Percentiles rank a stretch among this genome's conserved stretches.
Evolutionary conservation across 306 rosid species (phyloP).

Genomic region (Pyrus communis): DNA sequence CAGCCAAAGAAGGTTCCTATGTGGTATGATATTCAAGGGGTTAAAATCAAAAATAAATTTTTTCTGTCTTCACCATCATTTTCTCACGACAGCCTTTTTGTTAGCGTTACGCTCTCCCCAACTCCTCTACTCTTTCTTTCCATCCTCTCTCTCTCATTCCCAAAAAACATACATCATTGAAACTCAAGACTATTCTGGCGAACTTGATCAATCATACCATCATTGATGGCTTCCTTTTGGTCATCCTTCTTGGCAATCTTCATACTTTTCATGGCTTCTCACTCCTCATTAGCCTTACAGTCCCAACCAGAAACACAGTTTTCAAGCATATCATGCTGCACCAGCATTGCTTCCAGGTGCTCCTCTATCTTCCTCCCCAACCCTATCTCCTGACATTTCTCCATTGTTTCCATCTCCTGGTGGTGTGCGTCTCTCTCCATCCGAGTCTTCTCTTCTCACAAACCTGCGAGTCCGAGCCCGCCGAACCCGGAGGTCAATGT

Average conservation of each 20-base stretch:
- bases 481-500: slow-evolving; percentile 33
- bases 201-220: slow-evolving; percentile 9
- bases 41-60: too few relatives aligned
- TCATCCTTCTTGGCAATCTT: slow-evolving; percentile 14
- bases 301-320: not conserved
- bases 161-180: not conserved
- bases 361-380: slow-evolving; percentile 21
- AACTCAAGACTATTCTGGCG: not conserved
- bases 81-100: slow-evolving; percentile 8
- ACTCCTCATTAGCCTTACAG: slow-evolving; percentile 14
- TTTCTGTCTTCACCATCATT: slow-evolving; percentile 22
- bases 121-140: not conserved
- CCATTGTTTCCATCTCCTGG: slow-evolving; percentile 47
- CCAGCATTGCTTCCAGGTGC: slow-evolving; percentile 29
- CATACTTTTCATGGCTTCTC: slow-evolving; percentile 10
- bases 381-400: slow-evolving; percentile 37
- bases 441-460: slow-evolving; percentile 41
- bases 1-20: too few relatives aligned
- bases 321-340: slow-evolving; percentile 42
- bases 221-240: slow-evolving; percentile 38
- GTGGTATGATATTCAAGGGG: too few relatives aligned
- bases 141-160: not conserved
- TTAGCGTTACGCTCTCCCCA: not conserved
- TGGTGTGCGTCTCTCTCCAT: slow-evolving; percentile 25
- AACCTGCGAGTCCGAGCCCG: slow-evolving; percentile 50